These are phyloP conservation scores for Podospora australis DNA, from an alignment of 495 filamentous ascomycete species.

Conservation along the genomic window DNA sequence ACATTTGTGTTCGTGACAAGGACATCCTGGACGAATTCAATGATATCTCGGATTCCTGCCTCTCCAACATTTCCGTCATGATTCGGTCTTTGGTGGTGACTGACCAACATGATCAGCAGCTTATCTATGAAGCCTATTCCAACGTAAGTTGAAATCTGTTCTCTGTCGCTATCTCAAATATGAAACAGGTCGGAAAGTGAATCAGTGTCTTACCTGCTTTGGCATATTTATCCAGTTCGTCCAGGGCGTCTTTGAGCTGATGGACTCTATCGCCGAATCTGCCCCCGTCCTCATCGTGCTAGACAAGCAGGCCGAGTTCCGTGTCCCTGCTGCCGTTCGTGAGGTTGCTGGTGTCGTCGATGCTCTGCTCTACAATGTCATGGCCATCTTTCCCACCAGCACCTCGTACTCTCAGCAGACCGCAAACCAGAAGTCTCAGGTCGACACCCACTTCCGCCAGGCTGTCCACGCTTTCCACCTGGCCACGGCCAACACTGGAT, in stretches of 20 bases:
- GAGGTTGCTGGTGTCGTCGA: conserved; percentile 13
- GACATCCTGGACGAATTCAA: conserved; percentile 20
- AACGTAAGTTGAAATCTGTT: conserved; percentile 6
- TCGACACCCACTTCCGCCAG: conserved; percentile 17
- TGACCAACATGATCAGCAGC: conserved; percentile 11
- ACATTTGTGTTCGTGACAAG: conserved; percentile 4
- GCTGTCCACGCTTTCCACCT: conserved; percentile 17
- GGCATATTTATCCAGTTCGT: conserved; percentile 6
- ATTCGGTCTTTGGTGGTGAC: conserved; percentile 16
- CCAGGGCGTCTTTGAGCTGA: conserved; percentile 18
- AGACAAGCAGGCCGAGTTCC: conserved; percentile 21
- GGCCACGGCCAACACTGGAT: conserved; percentile 17
- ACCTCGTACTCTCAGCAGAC: conserved; percentile 15
- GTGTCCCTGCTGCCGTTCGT: conserved; percentile 14
- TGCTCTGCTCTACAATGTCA: conserved; percentile 14
- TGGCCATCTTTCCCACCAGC: conserved; percentile 14
- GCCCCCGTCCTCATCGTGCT: conserved; percentile 13
- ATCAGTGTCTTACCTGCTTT: background rate
- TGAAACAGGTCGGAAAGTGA: too few species aligned
- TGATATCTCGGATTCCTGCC: conserved; percentile 20
- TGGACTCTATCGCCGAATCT: conserved; percentile 11
- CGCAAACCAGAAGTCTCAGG: conserved; percentile 19
- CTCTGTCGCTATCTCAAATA: background rate
- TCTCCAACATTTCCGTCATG: conserved; percentile 22
- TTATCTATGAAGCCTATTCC: conserved; percentile 18